Percentiles rank a stretch among this genome's conserved stretches.
phyloP scores from a whole-genome alignment of 2,329 filamentous ascomycete species.

The Colletotrichum liriopes region DNA sequence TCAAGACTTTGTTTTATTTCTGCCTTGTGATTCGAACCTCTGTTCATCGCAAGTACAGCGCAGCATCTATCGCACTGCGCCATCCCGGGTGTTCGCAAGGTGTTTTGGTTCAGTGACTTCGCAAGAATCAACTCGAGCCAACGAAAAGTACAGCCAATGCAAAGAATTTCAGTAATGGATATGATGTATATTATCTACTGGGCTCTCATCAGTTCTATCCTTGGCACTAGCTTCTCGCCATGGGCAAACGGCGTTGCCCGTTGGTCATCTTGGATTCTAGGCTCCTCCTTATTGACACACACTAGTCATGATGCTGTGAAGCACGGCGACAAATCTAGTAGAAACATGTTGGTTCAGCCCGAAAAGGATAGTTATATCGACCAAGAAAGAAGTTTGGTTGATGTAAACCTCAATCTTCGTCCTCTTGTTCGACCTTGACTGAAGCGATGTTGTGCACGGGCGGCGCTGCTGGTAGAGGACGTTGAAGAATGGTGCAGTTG shows the following conservation, averaged over 20 bases:
- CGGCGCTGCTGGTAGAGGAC: background rate
- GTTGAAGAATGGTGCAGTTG: constrained; percentile 19
- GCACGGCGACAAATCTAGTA: no score
- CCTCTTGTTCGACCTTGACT: constrained; percentile 7
- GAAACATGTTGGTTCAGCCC: background rate
- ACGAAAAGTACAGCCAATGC: no score
- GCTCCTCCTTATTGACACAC: background rate
- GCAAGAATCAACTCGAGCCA: no score
- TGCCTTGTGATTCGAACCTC: no score
- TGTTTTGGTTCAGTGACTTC: no score
- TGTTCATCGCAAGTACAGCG: no score
- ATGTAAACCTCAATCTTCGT: background rate
- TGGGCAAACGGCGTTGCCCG: no score
- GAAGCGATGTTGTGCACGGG: background rate
- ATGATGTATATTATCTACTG: background rate
- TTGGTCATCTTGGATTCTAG: background rate
- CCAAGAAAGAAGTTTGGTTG: background rate
- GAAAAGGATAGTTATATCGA: background rate
- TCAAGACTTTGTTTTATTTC: background rate
- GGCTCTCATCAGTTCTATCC: no score
- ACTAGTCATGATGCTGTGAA: background rate
- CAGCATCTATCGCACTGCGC: no score
- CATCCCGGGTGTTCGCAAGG: background rate
- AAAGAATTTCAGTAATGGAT: background rate
- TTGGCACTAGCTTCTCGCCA: background rate